Base-by-base conservation (phyloP, 768 basidiomycete species). In the Rhizopogon vinicolor region DNA sequence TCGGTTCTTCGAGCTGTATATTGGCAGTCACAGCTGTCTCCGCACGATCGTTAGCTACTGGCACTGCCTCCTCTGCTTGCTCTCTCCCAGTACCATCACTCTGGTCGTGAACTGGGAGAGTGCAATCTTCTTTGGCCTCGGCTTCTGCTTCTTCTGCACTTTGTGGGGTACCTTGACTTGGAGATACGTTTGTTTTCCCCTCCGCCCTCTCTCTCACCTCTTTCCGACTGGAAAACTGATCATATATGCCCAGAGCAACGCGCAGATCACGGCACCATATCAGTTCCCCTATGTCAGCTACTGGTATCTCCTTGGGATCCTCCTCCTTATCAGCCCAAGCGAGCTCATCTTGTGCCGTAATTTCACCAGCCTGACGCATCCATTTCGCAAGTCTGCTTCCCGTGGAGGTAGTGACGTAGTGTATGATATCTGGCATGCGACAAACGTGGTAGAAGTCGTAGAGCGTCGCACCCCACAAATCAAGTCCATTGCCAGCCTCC, bases 401-500 rank as follows among this genome's bases (percentile, higher is more conserved):
- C 0, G 65, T 59, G 55, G 60, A 56, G 7, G 41, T 37, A 10
- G 63, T 41, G 0, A 58, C 12, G 4, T 28, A 5, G 0, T 12
- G 35, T 12, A 37, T 37, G 3, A 37, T 1, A 37, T 37, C 2
- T 37, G 35, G 35, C 12, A 37, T n/a, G 31, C 40, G 33, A 51
- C 22, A 3, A 19, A 68, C 62, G 5, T 19, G 0, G 37, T 42
- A 71, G 37, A 71, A 51, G 37, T 72, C 69, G 35, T 59, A 65
- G 10, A 70, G 50, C 7, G 68, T 70, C 0, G 58, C 67, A 3
- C 58, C 68, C 69, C 69, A 71, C 18, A 59, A 18, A 7, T 56
- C 44, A 40, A 59, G 59, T 0, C 61, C 62, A 10, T 65, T 66
- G 0, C 60, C 62, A 2, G 63, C 61, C 5, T 55, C 6, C 41